Conservation (phyloP, 768 basidiomycete species). For the Lactarius sanguifluus region DNA sequence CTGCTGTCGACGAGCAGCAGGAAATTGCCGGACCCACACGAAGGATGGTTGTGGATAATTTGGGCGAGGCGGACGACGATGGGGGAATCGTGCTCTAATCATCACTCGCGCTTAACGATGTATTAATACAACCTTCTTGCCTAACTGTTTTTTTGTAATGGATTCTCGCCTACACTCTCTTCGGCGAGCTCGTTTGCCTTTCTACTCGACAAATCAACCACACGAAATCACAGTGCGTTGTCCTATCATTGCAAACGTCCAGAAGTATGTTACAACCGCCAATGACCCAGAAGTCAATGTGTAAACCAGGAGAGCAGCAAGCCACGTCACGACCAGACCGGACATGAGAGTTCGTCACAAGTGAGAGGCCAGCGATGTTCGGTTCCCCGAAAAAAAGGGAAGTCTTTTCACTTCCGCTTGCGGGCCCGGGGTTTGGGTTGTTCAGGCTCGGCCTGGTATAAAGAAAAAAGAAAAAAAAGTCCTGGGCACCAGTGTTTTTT, state of each 20-base stretch:
- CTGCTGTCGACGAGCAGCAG: neutral
- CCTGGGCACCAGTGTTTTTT: neutral
- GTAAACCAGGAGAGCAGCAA: conserved; percentile 12
- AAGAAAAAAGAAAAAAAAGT: neutral
- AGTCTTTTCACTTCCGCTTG: conserved; percentile 17
- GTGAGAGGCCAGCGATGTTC: neutral
- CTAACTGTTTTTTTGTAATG: neutral
- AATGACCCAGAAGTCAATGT: neutral
- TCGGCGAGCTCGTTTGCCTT: neutral
- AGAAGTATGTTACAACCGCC: neutral
- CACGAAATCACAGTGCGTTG: neutral
- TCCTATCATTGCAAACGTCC: neutral
- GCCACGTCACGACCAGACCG: neutral
- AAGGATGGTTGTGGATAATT: conserved; percentile 4
- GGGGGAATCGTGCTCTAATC: conserved; percentile 25
- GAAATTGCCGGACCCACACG: neutral
- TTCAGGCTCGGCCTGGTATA: conserved; percentile 19
- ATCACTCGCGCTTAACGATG: neutral
- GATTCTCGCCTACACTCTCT: neutral
- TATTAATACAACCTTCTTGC: neutral
- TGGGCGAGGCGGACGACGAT: conserved; percentile 5
- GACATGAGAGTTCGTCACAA: neutral
- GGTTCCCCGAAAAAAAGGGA: neutral
- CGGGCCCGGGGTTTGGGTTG: conserved; percentile 23
- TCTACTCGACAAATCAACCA: neutral